These are phyloP conservation scores for Clavariopsis aquatica DNA, from an alignment of 495 filamentous ascomycete species.

Conservation along the genomic window DNA sequence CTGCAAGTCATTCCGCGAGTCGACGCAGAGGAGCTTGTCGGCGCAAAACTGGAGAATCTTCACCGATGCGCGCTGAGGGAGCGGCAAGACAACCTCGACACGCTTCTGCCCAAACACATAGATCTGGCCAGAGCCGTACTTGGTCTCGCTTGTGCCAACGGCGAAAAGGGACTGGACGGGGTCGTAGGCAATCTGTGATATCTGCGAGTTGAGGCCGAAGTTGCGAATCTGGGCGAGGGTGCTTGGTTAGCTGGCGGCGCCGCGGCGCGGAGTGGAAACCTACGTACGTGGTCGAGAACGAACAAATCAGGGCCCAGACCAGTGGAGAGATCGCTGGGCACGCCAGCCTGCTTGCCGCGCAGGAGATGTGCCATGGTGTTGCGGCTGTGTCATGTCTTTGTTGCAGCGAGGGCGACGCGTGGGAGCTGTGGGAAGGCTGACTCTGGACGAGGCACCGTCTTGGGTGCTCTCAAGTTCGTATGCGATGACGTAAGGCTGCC, in stretches of 20 bases:
- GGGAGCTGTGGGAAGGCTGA: slow-evolving; percentile 17
- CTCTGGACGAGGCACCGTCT: not conserved
- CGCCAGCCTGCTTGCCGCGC: slow-evolving; percentile 87
- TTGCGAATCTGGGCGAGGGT: slow-evolving; percentile 61
- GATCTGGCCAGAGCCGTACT: slow-evolving; percentile 76
- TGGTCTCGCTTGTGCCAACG: slow-evolving; percentile 79
- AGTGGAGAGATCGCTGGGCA: slow-evolving; percentile 85
- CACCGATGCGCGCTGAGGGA: slow-evolving; percentile 68
- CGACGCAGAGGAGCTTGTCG: slow-evolving; percentile 78
- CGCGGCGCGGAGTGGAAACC: slow-evolving; percentile 21
- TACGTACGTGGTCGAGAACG: slow-evolving; percentile 77
- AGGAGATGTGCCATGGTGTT: slow-evolving; percentile 76
- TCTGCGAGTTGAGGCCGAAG: slow-evolving; percentile 86
- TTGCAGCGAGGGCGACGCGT: not conserved
- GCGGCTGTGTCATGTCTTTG: slow-evolving; percentile 21
- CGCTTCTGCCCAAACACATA: slow-evolving; percentile 87
- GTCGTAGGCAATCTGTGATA: slow-evolving; percentile 79
- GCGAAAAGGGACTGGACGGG: slow-evolving; percentile 91
- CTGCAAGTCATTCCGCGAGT: slow-evolving; percentile 77
- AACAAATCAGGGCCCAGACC: slow-evolving; percentile 74
- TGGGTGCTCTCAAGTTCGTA: not conserved
- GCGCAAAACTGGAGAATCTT: slow-evolving; percentile 72
- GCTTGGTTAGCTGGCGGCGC: slow-evolving; percentile 1
- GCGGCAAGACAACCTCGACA: slow-evolving; percentile 65
- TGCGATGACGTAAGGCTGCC: slow-evolving; percentile 17